Base-by-base conservation (phyloP, 129 eudicot species). In the Ambrosia artemisiifolia region DNA sequence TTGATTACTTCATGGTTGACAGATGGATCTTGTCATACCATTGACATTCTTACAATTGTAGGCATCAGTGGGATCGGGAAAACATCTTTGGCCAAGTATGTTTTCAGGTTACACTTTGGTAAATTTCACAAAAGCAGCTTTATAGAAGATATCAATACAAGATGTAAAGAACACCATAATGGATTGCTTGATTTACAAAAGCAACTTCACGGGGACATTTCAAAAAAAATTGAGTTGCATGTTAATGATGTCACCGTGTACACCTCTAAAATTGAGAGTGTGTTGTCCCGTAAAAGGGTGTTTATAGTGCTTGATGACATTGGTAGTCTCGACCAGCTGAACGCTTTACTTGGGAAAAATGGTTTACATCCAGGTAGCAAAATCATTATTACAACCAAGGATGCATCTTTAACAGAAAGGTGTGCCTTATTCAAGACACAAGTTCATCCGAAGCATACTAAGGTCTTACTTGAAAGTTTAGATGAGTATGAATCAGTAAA, bases 31-130 rank as follows among this genome's bases (percentile, higher is more conserved):
- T 51, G 56, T 6, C 33, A 69, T 11, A 30, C 61, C 12, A 42
- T 40, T 6, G 67, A 24, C 16, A 18, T 67, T 5, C 18, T 60
- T 14, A 63, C 32, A n/a, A 28, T 79, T 30, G 38, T 17, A 2
- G 84, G 84, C 11, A 70, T 80, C 40, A 56, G 73, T 33, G 81
- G 81, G 14, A 80, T 70, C 10, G 84, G 84, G n/a, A 80, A 80
- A 54, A 54, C 84, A 34, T 43, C 84, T 11, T 34, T 80, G 16
- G 80, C 80, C 2, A 44, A 32, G 18, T 17, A 42, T 24, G 63
- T 70, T 20, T 70, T 16, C 3, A 16, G 11, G 12, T n/a, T 33
- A 53, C 36, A 63, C n/a, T 34, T 28, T 63, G 6, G 5, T 16
- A 13, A 34, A 35, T 80, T 80, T 8, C 14, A 75, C 0, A 44